Conservation (phyloP, 73 alveolate species). For the Paramecium sonneborni region DNA sequence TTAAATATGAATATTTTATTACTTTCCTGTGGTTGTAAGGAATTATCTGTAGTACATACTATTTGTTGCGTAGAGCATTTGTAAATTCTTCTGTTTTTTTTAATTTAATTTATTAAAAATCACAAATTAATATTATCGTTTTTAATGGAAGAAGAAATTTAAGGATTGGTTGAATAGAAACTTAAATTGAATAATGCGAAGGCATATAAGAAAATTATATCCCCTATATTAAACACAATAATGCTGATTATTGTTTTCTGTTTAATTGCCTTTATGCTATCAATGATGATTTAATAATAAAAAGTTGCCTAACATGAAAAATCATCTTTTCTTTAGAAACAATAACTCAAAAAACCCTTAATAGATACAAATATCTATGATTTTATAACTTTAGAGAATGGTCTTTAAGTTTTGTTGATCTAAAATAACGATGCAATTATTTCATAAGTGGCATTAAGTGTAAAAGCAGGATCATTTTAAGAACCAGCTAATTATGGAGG, state of each 20-base stretch:
- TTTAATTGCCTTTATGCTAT: neutral
- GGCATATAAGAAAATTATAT: neutral
- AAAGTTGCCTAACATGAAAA: neutral
- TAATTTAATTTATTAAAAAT: constrained; percentile 1
- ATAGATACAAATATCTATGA: constrained; percentile 34
- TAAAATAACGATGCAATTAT: constrained; percentile 70
- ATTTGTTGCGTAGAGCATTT: constrained; percentile 42
- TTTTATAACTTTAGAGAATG: constrained; percentile 39
- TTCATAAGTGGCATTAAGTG: constrained; percentile 77
- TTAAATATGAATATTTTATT: neutral
- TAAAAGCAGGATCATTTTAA: constrained; percentile 71
- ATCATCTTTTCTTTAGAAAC: neutral
- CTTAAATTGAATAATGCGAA: neutral
- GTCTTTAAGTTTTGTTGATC: constrained; percentile 66
- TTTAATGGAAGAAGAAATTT: constrained; percentile 25
- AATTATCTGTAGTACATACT: constrained; percentile 45
- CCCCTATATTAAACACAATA: neutral
- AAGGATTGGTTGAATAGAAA: neutral
- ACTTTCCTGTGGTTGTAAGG: constrained; percentile 47
- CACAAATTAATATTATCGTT: constrained; percentile 35
- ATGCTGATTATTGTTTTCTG: neutral
- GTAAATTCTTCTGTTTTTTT: neutral
- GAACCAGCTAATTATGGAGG: constrained; percentile 78
- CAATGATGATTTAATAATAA: neutral
- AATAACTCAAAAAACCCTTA: constrained; percentile 29